These are phyloP conservation scores for Claviceps sp. DNA, from an alignment of 2,329 filamentous ascomycete genomes.

Conservation along the genomic window DNA sequence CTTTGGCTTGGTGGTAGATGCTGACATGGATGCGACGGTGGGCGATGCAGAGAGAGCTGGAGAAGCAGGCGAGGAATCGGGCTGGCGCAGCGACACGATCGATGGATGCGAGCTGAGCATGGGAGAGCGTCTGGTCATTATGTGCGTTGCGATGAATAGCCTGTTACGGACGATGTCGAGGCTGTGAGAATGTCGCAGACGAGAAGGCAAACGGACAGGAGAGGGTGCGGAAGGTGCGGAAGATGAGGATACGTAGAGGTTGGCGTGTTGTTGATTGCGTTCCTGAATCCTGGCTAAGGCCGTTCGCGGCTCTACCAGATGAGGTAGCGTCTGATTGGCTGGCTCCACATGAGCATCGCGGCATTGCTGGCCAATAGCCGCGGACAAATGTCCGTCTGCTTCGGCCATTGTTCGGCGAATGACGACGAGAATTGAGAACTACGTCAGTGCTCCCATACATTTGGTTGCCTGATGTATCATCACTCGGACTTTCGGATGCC, in stretches of 20 bases:
- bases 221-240: neutral
- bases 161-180: neutral
- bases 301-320: neutral
- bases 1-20: slow-evolving; percentile 11
- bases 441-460: too few relatives aligned
- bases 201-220: neutral
- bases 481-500: too few relatives aligned
- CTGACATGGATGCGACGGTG: neutral
- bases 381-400: too few relatives aligned
- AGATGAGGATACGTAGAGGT: neutral
- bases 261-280: neutral
- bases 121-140: slow-evolving; percentile 33
- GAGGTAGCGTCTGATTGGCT: too few relatives aligned
- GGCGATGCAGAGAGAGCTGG: slow-evolving; percentile 11
- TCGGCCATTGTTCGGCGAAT: too few relatives aligned
- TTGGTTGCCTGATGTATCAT: too few relatives aligned
- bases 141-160: slow-evolving; percentile 1
- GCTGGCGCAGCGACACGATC: slow-evolving; percentile 30
- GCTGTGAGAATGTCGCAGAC: neutral
- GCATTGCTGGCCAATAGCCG: too few relatives aligned
- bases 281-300: neutral
- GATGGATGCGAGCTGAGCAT: slow-evolving; percentile 30
- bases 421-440: too few relatives aligned
- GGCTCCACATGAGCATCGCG: too few relatives aligned
- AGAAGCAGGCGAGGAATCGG: slow-evolving; percentile 15